Conservation (phyloP, 164 flowering plant genomes). For the Santalum album region DNA sequence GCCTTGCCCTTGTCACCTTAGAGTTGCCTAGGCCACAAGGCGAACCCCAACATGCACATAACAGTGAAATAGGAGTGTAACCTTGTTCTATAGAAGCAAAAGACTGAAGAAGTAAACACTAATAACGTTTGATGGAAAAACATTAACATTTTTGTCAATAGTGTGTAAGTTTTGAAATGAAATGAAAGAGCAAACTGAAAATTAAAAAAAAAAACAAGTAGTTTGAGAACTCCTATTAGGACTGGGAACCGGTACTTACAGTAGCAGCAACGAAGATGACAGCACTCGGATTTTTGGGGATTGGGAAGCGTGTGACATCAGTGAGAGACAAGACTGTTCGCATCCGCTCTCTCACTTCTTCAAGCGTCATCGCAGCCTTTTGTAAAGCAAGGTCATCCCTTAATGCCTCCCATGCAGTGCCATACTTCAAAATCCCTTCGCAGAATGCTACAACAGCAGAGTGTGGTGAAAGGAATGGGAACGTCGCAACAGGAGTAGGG, state of each 20-base stretch:
- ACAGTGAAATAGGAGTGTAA: no score
- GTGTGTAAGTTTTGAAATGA: no score
- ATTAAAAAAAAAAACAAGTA: no score
- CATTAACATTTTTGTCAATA: no score
- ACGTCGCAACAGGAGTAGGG: conserved; percentile 91
- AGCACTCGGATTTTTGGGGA: conserved; percentile 82
- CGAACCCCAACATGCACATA: no score
- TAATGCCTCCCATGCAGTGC: conserved; percentile 95
- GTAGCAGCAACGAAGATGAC: conserved; percentile 92
- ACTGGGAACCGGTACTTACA: conserved; percentile 39
- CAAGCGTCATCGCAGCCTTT: conserved; percentile 62
- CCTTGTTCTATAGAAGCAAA: no score
- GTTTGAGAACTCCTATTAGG: no score
- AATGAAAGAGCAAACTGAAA: no score
- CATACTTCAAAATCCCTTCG: conserved; percentile 87
- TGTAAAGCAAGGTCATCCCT: conserved; percentile 61
- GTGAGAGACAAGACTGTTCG: conserved; percentile 83
- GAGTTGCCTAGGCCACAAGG: no score
- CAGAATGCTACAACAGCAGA: conserved; percentile 98
- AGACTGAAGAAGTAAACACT: no score
- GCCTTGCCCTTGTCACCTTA: no score
- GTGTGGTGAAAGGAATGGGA: conserved; percentile 94
- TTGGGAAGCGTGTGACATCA: conserved; percentile 93
- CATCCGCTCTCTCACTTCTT: conserved; percentile 84
- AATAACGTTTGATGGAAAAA: no score